Conservation (phyloP, 2,329 filamentous ascomycete species). For the Fusarium napiforme region DNA sequence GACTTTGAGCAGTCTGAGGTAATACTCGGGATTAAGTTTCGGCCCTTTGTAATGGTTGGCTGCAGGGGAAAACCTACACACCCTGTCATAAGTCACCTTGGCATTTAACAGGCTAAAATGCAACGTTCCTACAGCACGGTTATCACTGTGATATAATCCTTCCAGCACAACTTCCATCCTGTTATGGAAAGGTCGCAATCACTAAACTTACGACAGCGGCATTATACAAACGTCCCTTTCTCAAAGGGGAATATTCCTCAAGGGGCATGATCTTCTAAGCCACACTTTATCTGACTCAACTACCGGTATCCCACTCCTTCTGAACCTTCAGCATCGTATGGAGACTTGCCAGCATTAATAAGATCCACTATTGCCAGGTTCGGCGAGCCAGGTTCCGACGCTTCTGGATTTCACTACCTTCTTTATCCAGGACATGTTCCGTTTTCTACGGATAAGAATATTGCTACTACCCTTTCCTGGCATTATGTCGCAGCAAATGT, state of each 20-base stretch:
- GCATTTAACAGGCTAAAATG: background rate
- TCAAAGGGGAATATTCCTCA: background rate
- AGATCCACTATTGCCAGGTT: conserved; percentile 6
- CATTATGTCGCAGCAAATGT: background rate
- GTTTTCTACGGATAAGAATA: conserved; percentile 11
- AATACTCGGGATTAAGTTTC: background rate
- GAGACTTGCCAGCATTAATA: background rate
- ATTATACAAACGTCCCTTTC: background rate
- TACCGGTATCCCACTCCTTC: conserved; percentile 5
- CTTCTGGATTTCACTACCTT: conserved; percentile 8
- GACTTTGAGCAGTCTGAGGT: background rate
- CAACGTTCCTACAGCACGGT: background rate
- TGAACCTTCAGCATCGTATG: background rate
- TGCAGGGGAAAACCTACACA: background rate
- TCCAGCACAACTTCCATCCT: background rate
- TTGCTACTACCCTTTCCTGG: background rate
- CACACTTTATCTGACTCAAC: conserved; percentile 6
- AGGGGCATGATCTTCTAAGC: background rate
- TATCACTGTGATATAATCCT: background rate
- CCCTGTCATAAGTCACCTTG: background rate
- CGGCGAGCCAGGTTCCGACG: conserved; percentile 9
- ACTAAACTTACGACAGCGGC: background rate
- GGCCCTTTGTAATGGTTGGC: background rate
- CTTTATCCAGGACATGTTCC: conserved; percentile 8
- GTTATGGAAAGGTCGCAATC: background rate